Base-by-base conservation (phyloP, 2,329 filamentous ascomycete genomes). In the Byssochlamys sp. region DNA sequence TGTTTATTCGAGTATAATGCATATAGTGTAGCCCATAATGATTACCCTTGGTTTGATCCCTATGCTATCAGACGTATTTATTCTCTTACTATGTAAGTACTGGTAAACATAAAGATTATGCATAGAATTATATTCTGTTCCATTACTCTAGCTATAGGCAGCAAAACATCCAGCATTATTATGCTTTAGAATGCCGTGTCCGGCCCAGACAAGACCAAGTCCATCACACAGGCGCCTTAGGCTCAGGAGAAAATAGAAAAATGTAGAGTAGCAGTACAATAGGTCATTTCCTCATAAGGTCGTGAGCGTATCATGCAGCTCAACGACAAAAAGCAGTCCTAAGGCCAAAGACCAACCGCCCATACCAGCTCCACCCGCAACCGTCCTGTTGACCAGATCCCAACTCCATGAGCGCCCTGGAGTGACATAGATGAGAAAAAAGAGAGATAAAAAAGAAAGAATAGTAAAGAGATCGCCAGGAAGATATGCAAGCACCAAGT, bases 341-440 rank as follows among this genome's bases (percentile, higher is more conserved):
- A 39, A 55, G 29, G 52, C 28, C 52, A 53, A 53, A 31, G 19
- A 28, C 31, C 52, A 31, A 31, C 52, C 29, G 31, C 33, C 29
- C 28, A 10, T 45, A 26, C 25, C 53, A 55, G 35, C 53, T 35
- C 33, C 33, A 39, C 24, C 25, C 9, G 14, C 12, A 9, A 26
- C 25, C 19, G 29, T 45, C 27, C 29, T 55, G 25, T 55, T 28
- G 29, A 45, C 35, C 53, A 24, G 39, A n/a, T 55, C 35, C 54
- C 26, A 55, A 55, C 54, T 49, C 54, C 54, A 55, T 50, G 35
- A 55, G 54, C 54, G 54, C 54, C 54, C 24, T 24, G 9, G n/a
- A 28, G 27, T 12, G 35, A 27, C 39, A 28, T 49, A 45, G 54
- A 26, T 55, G 19, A 11, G 51, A 24, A 55, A 50, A 51, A 33